Conservation (phyloP, 768 basidiomycete genomes). For the Mycena chlorophos region DNA sequence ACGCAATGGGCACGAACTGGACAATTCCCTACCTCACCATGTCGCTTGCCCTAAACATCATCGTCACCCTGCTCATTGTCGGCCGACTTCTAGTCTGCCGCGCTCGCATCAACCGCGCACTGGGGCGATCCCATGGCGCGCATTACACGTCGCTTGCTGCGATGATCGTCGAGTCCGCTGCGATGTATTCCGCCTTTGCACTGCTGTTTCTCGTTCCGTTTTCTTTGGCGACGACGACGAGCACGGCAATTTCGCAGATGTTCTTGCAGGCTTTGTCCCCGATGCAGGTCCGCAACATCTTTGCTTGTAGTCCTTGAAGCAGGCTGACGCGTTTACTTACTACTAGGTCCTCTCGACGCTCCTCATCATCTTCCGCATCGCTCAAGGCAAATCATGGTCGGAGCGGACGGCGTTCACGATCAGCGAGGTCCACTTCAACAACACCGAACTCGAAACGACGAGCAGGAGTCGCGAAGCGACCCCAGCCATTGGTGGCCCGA, state of each 20-base stretch:
- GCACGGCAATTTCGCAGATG: background rate
- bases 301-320: background rate
- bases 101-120: slow-evolving; percentile 5
- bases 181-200: slow-evolving; percentile 27
- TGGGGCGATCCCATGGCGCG: slow-evolving; percentile 26
- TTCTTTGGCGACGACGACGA: background rate
- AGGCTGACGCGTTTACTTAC: too few relatives aligned
- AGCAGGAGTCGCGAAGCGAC: too few relatives aligned
- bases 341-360: background rate
- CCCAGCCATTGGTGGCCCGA: too few relatives aligned
- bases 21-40: slow-evolving; percentile 29
- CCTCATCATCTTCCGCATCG: background rate
- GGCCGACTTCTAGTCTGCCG: slow-evolving; percentile 28
- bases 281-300: background rate
- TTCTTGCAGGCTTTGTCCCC: background rate
- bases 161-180: slow-evolving; percentile 40
- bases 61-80: slow-evolving; percentile 35
- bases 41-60: slow-evolving; percentile 33
- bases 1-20: slow-evolving; percentile 13
- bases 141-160: slow-evolving; percentile 29
- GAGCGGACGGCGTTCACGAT: too few relatives aligned
- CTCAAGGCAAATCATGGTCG: background rate
- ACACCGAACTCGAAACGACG: too few relatives aligned
- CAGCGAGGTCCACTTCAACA: too few relatives aligned
- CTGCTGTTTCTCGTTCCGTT: slow-evolving; percentile 32